A percentile compares a stretch with the other conserved stretches of the same genome.
phyloP scores from a whole-genome alignment of 179 eudicot genomes.

The Pouteria campechiana region DNA sequence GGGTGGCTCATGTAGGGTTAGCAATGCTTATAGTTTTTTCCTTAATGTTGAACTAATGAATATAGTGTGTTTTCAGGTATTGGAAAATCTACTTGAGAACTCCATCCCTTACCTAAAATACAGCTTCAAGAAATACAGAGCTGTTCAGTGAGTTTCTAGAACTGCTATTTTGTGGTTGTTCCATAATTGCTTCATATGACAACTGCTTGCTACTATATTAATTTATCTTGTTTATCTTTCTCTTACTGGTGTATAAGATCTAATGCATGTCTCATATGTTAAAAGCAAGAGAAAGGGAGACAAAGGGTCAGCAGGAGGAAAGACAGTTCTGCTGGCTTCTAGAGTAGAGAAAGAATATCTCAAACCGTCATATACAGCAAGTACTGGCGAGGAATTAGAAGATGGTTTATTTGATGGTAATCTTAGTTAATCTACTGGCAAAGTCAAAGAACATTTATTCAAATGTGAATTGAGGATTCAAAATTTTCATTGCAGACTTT shows the following conservation, averaged over 20 bases:
- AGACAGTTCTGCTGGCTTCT: constrained; percentile 31
- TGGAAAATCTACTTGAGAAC: constrained; percentile 72
- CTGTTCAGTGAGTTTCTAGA: constrained; percentile 41
- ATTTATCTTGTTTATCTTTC: no score
- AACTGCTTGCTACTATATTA: no score
- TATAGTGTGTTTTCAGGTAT: constrained; percentile 66
- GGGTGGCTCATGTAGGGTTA: no score
- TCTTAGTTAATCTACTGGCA: background rate
- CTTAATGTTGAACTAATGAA: no score
- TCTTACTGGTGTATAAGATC: background rate
- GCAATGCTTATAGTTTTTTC: no score
- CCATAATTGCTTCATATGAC: background rate
- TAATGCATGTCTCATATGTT: constrained; percentile 4
- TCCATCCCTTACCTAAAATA: constrained; percentile 69
- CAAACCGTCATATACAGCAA: constrained; percentile 77
- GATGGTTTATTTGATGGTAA: constrained; percentile 98
- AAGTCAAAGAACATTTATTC: background rate
- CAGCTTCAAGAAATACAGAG: constrained; percentile 56
- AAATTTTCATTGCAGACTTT: constrained; percentile 53
- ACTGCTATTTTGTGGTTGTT: background rate
- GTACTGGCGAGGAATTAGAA: constrained; percentile 82
- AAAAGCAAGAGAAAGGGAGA: constrained; percentile 53
- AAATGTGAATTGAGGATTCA: background rate
- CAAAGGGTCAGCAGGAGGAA: constrained; percentile 34
- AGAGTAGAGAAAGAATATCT: constrained; percentile 94